Evolutionary conservation across 768 basidiomycete genomes (phyloP).

Genomic region (Lyophyllum semitale): DNA sequence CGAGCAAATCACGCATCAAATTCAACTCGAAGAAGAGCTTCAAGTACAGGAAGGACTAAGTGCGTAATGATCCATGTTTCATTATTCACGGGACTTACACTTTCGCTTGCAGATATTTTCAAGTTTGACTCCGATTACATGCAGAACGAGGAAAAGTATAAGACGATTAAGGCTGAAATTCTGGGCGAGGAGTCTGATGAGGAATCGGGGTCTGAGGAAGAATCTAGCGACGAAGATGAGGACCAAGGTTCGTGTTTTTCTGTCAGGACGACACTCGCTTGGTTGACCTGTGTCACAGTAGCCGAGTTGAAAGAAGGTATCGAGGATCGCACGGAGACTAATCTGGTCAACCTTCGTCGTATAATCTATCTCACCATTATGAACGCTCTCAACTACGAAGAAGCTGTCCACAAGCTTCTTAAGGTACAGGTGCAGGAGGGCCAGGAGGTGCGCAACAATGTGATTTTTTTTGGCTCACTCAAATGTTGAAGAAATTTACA

Average conservation of each 20-base stretch:
- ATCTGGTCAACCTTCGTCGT: constrained; percentile 91
- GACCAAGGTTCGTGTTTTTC: constrained; percentile 36
- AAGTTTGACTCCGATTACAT: constrained; percentile 87
- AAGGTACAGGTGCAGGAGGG: constrained; percentile 92
- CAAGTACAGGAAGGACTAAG: constrained; percentile 94
- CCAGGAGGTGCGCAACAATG: constrained; percentile 72
- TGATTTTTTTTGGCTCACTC: not conserved
- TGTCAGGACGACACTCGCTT: not conserved
- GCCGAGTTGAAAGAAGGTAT: constrained; percentile 86
- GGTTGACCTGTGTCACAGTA: constrained; percentile 34
- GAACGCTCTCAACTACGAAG: constrained; percentile 97
- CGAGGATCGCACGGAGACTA: constrained; percentile 92
- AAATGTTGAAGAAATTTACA: constrained; percentile 28
- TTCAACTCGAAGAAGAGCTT: constrained; percentile 90
- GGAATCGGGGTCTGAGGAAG: constrained; percentile 64
- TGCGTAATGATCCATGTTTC: constrained; percentile 41
- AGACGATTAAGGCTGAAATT: constrained; percentile 89
- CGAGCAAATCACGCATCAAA: constrained; percentile 94
- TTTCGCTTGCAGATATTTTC: constrained; percentile 75
- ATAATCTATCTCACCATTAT: constrained; percentile 97
- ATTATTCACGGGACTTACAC: not conserved
- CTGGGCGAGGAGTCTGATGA: constrained; percentile 85
- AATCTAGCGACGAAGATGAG: constrained; percentile 63
- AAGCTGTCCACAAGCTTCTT: constrained; percentile 97
- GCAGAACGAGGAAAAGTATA: constrained; percentile 95